Evolutionary conservation across 768 basidiomycete species (phyloP).

Genomic region (Mycena leptocephala): DNA sequence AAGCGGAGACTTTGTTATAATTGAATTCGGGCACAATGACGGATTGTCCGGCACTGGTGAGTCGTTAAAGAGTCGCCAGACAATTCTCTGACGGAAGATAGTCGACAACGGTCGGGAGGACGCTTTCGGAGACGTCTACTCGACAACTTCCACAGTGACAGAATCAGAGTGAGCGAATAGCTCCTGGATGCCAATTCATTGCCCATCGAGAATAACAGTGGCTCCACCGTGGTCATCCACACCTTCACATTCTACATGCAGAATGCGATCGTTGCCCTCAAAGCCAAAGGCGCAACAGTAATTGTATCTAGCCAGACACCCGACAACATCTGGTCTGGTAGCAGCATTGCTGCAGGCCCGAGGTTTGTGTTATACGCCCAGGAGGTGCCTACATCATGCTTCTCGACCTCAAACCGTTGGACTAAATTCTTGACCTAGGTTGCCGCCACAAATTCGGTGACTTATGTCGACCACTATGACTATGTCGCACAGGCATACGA

Average conservation of each 20-base stretch:
- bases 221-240: constrained; percentile 57
- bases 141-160: constrained; percentile 54
- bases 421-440: constrained; percentile 33
- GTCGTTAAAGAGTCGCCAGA: neutral
- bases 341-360: constrained; percentile 52
- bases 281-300: constrained; percentile 63
- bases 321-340: constrained; percentile 57
- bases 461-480: constrained; percentile 64
- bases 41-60: constrained; percentile 38
- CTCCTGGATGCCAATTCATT: neutral
- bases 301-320: constrained; percentile 68
- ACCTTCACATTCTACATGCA: constrained; percentile 55
- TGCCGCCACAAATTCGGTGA: constrained; percentile 54
- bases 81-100: neutral
- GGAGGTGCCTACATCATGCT: neutral
- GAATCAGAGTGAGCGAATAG: constrained; percentile 48
- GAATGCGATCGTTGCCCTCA: constrained; percentile 42
- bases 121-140: constrained; percentile 56
- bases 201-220: constrained; percentile 43
- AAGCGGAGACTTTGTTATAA: constrained; percentile 58
- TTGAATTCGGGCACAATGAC: constrained; percentile 65
- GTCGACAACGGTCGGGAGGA: constrained; percentile 61
- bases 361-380: constrained; percentile 64
- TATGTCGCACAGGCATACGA: constrained; percentile 62
- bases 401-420: neutral